Evolutionary conservation across 768 basidiomycete species (phyloP), one percentile per base, ranked within the genome.

Genomic region (Suillus ampliporus): DNA sequence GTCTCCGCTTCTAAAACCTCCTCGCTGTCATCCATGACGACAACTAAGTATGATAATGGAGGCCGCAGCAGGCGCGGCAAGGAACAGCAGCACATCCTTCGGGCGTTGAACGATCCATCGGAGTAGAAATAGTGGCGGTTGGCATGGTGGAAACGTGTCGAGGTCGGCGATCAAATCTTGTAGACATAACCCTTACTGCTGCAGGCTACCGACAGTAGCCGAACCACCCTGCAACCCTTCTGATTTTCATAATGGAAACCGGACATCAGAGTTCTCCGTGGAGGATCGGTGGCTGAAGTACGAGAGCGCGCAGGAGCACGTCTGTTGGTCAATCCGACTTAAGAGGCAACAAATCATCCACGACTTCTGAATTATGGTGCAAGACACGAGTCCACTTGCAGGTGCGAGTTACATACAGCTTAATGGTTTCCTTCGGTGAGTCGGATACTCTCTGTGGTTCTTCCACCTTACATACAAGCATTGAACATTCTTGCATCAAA

Each of bases 11-110:
- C 37, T 40, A 40, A 40, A 56, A 26, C 17, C 40, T 56, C 54
- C 23, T 26, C 38, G 38, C 23, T 26, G 54, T 26, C 54, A 56
- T 56, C 26, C 54, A 56, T 40, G 54, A 56, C 23, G 54, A 35
- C 2, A 19, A 40, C 37, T 13, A 13, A n/a, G n/a, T n/a, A n/a
- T n/a, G n/a, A n/a, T 9, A 4, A 23, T 28, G 37, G 17, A 19
- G 15, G 23, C 5, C 17, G 17, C 21, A 26, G 23, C 9, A 26
- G 23, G 37, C 34, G n/a, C 6, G 15, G 7, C 31, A 6, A 31
- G 13, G 5, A 52, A 19, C 13, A 14, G 19, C 17, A n/a, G 2
- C n/a, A 21, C 51, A 35, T 35, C 6, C 34, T 15, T 23, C 4
- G 14, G 52, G 37, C 15, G n/a, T n/a, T n/a, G n/a, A 15, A 15